Conservation (phyloP, 2,329 filamentous ascomycete species). For the Stemphylium beticola region DNA sequence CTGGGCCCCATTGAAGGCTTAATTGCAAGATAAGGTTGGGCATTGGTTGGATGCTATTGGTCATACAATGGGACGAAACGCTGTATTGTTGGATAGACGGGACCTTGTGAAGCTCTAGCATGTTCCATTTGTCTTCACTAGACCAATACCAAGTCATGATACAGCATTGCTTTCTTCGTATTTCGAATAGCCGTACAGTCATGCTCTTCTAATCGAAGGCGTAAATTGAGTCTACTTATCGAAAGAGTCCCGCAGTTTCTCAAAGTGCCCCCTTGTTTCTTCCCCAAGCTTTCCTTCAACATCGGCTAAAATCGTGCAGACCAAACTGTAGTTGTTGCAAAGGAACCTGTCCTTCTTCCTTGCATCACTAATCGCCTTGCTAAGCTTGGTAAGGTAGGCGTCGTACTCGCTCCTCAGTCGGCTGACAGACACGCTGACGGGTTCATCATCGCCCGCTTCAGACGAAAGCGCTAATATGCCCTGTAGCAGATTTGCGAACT, state of each 20-base stretch:
- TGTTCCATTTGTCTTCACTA: neutral
- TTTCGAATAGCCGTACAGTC: neutral
- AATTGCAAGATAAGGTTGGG: neutral
- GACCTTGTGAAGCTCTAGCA: neutral
- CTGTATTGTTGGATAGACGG: neutral
- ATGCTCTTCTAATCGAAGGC: neutral
- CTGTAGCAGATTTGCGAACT: slow-evolving; percentile 92
- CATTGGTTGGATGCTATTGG: neutral
- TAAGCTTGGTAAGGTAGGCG: slow-evolving; percentile 77
- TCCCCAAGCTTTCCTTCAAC: slow-evolving; percentile 72
- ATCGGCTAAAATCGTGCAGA: slow-evolving; percentile 86
- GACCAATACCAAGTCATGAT: neutral
- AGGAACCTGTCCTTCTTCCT: slow-evolving; percentile 86
- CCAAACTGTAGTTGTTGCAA: slow-evolving; percentile 93
- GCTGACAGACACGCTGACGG: slow-evolving; percentile 79
- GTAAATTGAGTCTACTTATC: slow-evolving; percentile 28
- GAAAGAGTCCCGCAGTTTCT: slow-evolving; percentile 59
- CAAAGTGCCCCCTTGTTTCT: slow-evolving; percentile 79
- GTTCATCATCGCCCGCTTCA: slow-evolving; percentile 95
- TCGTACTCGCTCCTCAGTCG: slow-evolving; percentile 83
- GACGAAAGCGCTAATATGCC: slow-evolving; percentile 81
- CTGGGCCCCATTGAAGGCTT: slow-evolving; percentile 27
- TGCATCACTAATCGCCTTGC: slow-evolving; percentile 75
- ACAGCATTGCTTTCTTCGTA: neutral
- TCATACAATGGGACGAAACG: neutral